Base-by-base conservation (phyloP, 768 basidiomycete species). In the Dentipellis sp. region DNA sequence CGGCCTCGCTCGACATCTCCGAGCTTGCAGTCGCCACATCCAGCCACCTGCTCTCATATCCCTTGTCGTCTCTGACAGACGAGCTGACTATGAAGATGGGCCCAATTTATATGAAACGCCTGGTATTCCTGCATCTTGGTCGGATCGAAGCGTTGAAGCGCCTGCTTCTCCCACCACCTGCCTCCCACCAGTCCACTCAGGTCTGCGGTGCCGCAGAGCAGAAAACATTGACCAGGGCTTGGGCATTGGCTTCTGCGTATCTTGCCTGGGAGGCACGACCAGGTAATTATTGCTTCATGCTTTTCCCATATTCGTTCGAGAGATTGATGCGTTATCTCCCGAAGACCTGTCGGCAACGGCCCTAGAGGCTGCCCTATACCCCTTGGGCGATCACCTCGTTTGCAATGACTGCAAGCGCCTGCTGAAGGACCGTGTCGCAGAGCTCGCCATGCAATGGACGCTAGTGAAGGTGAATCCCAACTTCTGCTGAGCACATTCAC, bases 361-460 rank as follows among this genome's bases (percentile, higher is more conserved):
- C 2, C 84, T 91, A 71, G 87, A 90, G 66, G 79, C 79, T 6
- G 84, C 88, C 21, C 74, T 91, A 47, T 75, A 76, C 11, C 87
- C 88, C 12, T 68, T 91, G n/a, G 78, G 78, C 36, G 84, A 87
- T 42, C 86, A 87, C 60, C 69, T 91, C 7, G 69, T 74, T 10
- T 91, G 88, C 65, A 79, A 83, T n/a, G 73, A 81, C 16, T 91
- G 88, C 67, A 80, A 78, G 61, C 66, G 73, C 45, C 74, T 78
- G 3, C 77, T 91, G 29, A 71, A 75, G 52, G 83, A 86, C n/a
- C 79, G 89, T 34, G 78, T 90, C 51, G 83, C 81, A 68, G 77
- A 77, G 50, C 75, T 90, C 52, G 71, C 87, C 40, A 69, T 83
- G 37, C 86, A 89, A 65, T 91, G 88, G 88, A 84, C 89, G 7